phyloP scores from a whole-genome alignment of 192 early-diverging fungal species.

The Podila epigama region DNA sequence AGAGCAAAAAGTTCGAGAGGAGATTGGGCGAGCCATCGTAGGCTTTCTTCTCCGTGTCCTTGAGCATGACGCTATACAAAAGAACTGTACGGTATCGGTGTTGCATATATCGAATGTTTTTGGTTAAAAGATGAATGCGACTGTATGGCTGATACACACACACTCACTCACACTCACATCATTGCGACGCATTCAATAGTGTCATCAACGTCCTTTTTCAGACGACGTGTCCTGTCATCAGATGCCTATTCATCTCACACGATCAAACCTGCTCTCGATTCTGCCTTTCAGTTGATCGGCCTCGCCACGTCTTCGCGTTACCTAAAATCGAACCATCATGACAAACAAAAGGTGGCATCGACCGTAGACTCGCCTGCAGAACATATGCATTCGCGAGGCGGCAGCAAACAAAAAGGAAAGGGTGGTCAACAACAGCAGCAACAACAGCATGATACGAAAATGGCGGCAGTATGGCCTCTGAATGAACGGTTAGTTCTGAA shows the following conservation, averaged over 20 bases:
- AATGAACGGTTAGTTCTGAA: slow-evolving; percentile 10
- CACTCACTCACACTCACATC: no score
- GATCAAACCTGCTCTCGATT: slow-evolving; percentile 9
- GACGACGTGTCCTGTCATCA: slow-evolving; percentile 7
- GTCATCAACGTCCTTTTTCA: slow-evolving; percentile 19
- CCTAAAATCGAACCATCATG: neutral
- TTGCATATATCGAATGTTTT: neutral
- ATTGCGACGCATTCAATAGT: no score
- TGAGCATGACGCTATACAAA: slow-evolving; percentile 30
- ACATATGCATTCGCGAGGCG: neutral
- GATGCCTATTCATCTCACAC: slow-evolving; percentile 3
- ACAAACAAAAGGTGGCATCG: neutral
- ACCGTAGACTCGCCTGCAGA: neutral
- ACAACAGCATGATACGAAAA: neutral
- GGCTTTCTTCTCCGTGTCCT: slow-evolving; percentile 20
- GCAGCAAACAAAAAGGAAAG: neutral
- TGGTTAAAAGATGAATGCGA: no score
- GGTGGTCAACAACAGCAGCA: neutral
- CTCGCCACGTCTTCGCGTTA: slow-evolving; percentile 22
- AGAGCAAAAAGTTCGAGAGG: slow-evolving; percentile 30
- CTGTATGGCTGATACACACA: no score
- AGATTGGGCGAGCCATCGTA: slow-evolving; percentile 31
- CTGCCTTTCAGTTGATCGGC: slow-evolving; percentile 18
- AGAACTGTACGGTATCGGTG: slow-evolving; percentile 8
- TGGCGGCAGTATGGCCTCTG: slow-evolving; percentile 15